Conservation (phyloP, 1,284 basidiomycete species). For the Marasmius sp. region DNA sequence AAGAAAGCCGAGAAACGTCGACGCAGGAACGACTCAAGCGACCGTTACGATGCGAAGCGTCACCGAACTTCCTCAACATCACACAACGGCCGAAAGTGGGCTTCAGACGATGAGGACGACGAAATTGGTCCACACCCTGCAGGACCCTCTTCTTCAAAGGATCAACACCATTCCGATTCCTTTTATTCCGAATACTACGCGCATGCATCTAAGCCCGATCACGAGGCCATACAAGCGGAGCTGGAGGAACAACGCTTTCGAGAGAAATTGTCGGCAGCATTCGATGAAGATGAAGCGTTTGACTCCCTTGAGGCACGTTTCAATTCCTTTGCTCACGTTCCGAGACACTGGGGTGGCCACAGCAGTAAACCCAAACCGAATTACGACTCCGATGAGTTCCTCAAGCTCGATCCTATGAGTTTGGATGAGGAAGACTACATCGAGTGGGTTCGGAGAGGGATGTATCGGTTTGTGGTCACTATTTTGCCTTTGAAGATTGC, state of each 20-base stretch:
- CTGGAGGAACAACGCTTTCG: constrained; percentile 64
- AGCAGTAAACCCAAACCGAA: constrained; percentile 13
- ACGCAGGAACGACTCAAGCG: constrained; percentile 12
- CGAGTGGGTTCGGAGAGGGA: constrained; percentile 76
- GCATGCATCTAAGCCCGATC: constrained; percentile 37
- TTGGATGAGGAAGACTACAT: constrained; percentile 87
- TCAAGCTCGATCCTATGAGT: constrained; percentile 48
- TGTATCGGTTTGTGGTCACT: constrained; percentile 62
- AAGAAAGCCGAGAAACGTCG: constrained; percentile 30
- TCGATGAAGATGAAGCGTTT: constrained; percentile 68
- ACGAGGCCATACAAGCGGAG: constrained; percentile 50
- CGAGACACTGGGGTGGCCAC: constrained; percentile 47
- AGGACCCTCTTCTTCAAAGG: constrained; percentile 18
- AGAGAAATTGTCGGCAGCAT: constrained; percentile 68
- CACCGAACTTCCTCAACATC: constrained; percentile 22
- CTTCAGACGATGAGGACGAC: constrained; percentile 27
- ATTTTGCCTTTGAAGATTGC: not conserved
- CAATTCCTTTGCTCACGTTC: constrained; percentile 69
- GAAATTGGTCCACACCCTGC: constrained; percentile 24
- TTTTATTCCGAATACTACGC: constrained; percentile 1
- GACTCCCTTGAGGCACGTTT: constrained; percentile 61
- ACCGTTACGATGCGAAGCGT: constrained; percentile 17
- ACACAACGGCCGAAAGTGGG: constrained; percentile 31
- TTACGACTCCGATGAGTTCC: constrained; percentile 42
- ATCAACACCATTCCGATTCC: constrained; percentile 2